phyloP scores from a whole-genome alignment of 805 yeast species.

The Sugiyamaella americana region DNA sequence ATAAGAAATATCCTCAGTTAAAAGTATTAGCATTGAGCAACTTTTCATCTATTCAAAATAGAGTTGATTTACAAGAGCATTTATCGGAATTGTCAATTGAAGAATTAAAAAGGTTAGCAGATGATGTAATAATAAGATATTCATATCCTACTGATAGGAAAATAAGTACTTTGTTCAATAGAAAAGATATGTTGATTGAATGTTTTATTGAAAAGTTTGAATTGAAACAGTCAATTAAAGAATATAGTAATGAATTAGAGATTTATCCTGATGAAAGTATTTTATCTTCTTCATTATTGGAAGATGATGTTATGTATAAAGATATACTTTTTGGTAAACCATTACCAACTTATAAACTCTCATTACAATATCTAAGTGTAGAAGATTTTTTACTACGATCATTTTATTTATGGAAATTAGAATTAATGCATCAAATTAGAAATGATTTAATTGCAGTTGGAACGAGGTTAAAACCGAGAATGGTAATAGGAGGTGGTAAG shows the following conservation, averaged over 20 bases:
- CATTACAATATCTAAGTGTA: conserved; percentile 27
- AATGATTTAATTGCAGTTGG: not conserved
- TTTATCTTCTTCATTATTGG: not conserved
- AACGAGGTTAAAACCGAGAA: not conserved
- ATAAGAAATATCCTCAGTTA: conserved; percentile 20
- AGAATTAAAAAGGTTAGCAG: conserved; percentile 18
- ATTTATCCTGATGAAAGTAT: conserved; percentile 10
- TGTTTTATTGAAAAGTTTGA: not conserved
- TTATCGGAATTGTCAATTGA: conserved; percentile 17
- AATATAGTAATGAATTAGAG: conserved; percentile 1
- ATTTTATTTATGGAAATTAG: conserved; percentile 20
- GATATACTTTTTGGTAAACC: too few relatives aligned
- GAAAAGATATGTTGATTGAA: not conserved
- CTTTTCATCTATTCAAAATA: conserved; percentile 21
- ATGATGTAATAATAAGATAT: not conserved
- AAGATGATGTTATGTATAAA: not conserved
- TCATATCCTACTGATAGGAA: not conserved
- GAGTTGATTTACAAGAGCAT: conserved; percentile 22
- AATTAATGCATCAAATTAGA: conserved; percentile 21
- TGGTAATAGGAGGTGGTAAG: not conserved
- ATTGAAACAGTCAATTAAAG: not conserved
- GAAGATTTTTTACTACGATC: conserved; percentile 28
- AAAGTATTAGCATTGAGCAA: conserved; percentile 26
- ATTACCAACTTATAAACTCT: conserved; percentile 22
- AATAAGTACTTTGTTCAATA: not conserved